A percentile compares a stretch with the other conserved stretches of the same genome.
These are phyloP conservation scores for Metschnikowia colocasiae DNA, from an alignment of 805 yeast genomes.

Conservation along the genomic window DNA sequence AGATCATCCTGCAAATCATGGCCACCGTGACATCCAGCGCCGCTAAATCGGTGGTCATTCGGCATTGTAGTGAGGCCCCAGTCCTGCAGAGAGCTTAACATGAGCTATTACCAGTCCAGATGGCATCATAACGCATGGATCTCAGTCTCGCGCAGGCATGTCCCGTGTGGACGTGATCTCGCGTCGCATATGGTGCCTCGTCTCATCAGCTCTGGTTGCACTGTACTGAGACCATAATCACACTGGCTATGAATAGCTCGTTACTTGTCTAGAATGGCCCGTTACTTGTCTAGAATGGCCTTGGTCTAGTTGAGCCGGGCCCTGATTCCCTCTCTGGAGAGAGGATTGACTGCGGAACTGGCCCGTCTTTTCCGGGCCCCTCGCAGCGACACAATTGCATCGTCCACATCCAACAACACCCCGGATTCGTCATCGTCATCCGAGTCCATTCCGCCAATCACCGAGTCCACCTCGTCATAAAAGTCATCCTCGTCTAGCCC, in stretches of 20 bases:
- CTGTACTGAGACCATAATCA: too few relatives aligned
- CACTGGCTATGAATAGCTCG: too few relatives aligned
- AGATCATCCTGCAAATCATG: not conserved
- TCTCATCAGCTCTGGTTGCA: too few relatives aligned
- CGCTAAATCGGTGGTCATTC: not conserved
- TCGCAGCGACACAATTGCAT: constrained; percentile 21
- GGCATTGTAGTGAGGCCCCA: too few relatives aligned
- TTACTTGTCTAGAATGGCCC: too few relatives aligned
- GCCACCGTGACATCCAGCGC: constrained; percentile 4
- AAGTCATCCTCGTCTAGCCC: constrained; percentile 44
- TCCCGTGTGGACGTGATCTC: too few relatives aligned
- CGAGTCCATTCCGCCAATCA: constrained; percentile 33
- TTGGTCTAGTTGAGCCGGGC: not conserved
- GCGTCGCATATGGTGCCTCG: too few relatives aligned
- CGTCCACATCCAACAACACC: constrained; percentile 38
- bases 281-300: too few relatives aligned
- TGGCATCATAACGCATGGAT: too few relatives aligned
- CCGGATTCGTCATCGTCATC: constrained; percentile 31
- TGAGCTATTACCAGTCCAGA: too few relatives aligned
- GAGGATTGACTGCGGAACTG: constrained; percentile 42
- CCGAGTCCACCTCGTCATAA: constrained; percentile 40
- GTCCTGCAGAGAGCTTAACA: too few relatives aligned
- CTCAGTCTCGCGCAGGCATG: too few relatives aligned
- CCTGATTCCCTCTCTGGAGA: constrained; percentile 20
- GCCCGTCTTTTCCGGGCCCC: constrained; percentile 32